Conservation (phyloP, 2,329 filamentous ascomycete genomes). For the Neodidymelliopsis sp. region DNA sequence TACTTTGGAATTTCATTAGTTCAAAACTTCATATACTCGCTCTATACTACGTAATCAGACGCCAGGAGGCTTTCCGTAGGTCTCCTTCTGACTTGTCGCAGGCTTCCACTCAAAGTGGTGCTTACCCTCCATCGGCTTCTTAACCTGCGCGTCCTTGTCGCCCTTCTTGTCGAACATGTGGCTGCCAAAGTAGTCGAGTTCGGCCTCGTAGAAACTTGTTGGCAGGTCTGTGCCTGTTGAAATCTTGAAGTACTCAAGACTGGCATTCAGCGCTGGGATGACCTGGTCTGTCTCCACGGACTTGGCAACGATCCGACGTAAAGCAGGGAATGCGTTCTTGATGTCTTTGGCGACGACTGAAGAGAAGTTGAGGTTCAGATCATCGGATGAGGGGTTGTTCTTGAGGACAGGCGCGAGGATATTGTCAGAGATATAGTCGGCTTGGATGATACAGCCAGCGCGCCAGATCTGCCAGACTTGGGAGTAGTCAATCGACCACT, state of each 20-base stretch:
- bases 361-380: slow-evolving; percentile 55
- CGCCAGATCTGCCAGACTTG: slow-evolving; percentile 70
- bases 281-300: slow-evolving; percentile 65
- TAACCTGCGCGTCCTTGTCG: slow-evolving; percentile 57
- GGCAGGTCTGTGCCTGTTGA: slow-evolving; percentile 66
- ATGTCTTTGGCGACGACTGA: slow-evolving; percentile 62
- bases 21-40: too few relatives aligned
- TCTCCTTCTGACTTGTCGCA: slow-evolving; percentile 38
- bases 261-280: slow-evolving; percentile 67
- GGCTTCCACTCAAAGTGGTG: slow-evolving; percentile 71
- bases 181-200: slow-evolving; percentile 74
- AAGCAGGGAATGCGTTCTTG: slow-evolving; percentile 55
- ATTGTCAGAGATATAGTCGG: slow-evolving; percentile 67
- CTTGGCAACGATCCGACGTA: slow-evolving; percentile 65
- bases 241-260: slow-evolving; percentile 73
- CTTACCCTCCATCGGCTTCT: slow-evolving; percentile 61
- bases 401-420: slow-evolving; percentile 60
- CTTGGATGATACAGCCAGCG: slow-evolving; percentile 74
- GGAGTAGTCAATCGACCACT: slow-evolving; percentile 65
- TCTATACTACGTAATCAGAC: too few relatives aligned
- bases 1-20: too few relatives aligned
- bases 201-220: slow-evolving; percentile 73
- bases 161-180: slow-evolving; percentile 70
- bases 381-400: slow-evolving; percentile 46
- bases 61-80: slow-evolving; percentile 23